Base-by-base conservation (phyloP, 1,139 yeast species). In the Williopsis jadinii region DNA sequence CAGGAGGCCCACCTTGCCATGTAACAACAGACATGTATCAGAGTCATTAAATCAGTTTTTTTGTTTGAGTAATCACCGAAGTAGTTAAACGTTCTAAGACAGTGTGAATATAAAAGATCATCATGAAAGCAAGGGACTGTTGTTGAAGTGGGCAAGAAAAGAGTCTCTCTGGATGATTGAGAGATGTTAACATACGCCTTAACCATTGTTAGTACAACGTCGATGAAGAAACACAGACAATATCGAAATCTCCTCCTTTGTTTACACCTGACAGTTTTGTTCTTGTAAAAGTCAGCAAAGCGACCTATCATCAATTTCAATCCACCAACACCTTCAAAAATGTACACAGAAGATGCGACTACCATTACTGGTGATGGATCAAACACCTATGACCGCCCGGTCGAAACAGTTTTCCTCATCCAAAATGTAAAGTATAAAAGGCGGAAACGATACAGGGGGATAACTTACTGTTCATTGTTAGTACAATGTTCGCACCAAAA, bases 11-110 rank as follows among this genome's bases (percentile, higher is more conserved):
- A 19, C 24, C 24, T 19, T 19, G 4, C 6, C 6, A 19, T 19
- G 6, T 19, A 19, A 19, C 24, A 19, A 19, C 24, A 19, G 24
- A 19, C 24, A 19, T 3, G 28, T n/a, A 46, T 80, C 86, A 80
- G 86, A 79, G 71, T 80, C 86, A 80, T 80, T 80, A 80, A 79
- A 80, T 79, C 85, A 80, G 86, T 79, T 62, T 76, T 75, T 63
- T 68, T 60, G 56, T 47, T 57, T 58, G 56, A 61, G 71, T 71
- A 71, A 71, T 72, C 79, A 73, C 55, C 47, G 76, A 55, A 52
- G 75, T 45, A 47, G 37, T 42, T 43, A 42, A 45, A 43, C 51
- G 37, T 38, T 60, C 77, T 75, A 73, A 73, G 74, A 75, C 80
- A 75, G 80, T 75, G 80, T 75, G 80, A 75, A 75, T 75, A 73